Conservation (phyloP, 495 filamentous ascomycete genomes). For the Aspergillus campestris region DNA sequence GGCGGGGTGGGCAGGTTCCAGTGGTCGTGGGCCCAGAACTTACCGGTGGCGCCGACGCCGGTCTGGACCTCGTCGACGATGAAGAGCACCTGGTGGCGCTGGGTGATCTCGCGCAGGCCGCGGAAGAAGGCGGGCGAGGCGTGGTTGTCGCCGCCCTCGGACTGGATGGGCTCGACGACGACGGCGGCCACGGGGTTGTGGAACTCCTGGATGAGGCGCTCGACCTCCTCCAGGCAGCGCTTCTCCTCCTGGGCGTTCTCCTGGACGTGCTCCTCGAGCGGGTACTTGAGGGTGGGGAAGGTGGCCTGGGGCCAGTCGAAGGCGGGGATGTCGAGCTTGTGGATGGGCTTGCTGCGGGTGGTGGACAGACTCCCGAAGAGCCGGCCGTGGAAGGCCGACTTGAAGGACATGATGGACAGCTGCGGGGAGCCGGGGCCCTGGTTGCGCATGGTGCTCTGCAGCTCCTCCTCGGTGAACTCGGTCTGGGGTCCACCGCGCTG, state of each 20-base stretch:
- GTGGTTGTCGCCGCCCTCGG: conserved; percentile 98
- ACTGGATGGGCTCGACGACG: conserved; percentile 93
- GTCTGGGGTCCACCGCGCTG: conserved; percentile 76
- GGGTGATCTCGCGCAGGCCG: conserved; percentile 77
- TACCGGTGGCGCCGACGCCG: conserved; percentile 84
- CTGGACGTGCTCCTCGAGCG: conserved; percentile 69
- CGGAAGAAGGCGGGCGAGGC: conserved; percentile 89
- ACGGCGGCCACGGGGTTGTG: conserved; percentile 85
- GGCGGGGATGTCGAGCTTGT: conserved; percentile 97
- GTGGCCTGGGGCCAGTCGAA: conserved; percentile 98
- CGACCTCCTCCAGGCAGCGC: conserved; percentile 80
- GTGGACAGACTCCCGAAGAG: conserved; percentile 89
- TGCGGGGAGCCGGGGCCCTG: conserved; percentile 71
- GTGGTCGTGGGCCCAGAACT: conserved; percentile 99
- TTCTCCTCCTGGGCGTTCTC: conserved; percentile 81
- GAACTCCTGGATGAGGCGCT: conserved; percentile 74
- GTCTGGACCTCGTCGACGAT: conserved; percentile 99
- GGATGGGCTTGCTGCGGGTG: conserved; percentile 92
- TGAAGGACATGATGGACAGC: conserved; percentile 90
- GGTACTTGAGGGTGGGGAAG: conserved; percentile 87
- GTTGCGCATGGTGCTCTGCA: conserved; percentile 76
- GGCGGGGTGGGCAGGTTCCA: conserved; percentile 80
- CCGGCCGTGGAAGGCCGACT: conserved; percentile 88
- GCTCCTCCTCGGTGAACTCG: conserved; percentile 79
- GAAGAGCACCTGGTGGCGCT: conserved; percentile 76